Percentiles rank a stretch among this genome's conserved stretches.
Conservation (phyloP, 2,329 filamentous ascomycete species). For the Paraphaeosphaeria minitans region DNA sequence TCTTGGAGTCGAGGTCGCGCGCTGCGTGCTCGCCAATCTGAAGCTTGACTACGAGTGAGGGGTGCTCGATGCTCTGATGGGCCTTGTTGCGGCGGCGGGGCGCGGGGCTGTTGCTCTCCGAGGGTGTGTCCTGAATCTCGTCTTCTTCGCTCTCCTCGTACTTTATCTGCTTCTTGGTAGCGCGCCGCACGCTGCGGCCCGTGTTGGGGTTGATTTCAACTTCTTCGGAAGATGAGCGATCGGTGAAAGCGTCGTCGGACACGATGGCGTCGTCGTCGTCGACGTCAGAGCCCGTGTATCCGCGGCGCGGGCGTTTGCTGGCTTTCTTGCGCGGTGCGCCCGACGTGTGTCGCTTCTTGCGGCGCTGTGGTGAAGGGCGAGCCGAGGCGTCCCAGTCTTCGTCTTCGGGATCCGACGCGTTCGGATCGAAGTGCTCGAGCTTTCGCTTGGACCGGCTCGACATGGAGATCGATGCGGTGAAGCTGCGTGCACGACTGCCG, state of each 20-base stretch:
- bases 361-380: conserved; percentile 37
- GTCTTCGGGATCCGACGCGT: conserved; percentile 47
- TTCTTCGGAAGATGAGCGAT: conserved; percentile 50
- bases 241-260: conserved; percentile 51
- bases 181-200: conserved; percentile 61
- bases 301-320: conserved; percentile 42
- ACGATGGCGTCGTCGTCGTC: conserved; percentile 55
- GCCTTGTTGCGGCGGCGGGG: conserved; percentile 21
- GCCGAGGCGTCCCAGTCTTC: conserved; percentile 43
- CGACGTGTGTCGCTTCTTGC: conserved; percentile 34
- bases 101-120: conserved; percentile 32
- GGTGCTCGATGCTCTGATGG: conserved; percentile 36
- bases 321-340: conserved; percentile 33
- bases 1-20: conserved; percentile 15
- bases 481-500: conserved; percentile 25
- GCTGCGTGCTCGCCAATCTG: conserved; percentile 31
- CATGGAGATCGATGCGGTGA: conserved; percentile 38
- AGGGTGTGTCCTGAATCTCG: conserved; percentile 48
- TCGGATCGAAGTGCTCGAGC: conserved; percentile 44
- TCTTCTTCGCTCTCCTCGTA: conserved; percentile 63
- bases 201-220: conserved; percentile 60
- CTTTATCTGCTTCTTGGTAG: conserved; percentile 59
- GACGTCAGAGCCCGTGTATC: conserved; percentile 43
- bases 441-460: conserved; percentile 49
- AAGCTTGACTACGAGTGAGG: conserved; percentile 49